Conservation (phyloP, 2,329 filamentous ascomycete species). For the Penicillium sp. region DNA sequence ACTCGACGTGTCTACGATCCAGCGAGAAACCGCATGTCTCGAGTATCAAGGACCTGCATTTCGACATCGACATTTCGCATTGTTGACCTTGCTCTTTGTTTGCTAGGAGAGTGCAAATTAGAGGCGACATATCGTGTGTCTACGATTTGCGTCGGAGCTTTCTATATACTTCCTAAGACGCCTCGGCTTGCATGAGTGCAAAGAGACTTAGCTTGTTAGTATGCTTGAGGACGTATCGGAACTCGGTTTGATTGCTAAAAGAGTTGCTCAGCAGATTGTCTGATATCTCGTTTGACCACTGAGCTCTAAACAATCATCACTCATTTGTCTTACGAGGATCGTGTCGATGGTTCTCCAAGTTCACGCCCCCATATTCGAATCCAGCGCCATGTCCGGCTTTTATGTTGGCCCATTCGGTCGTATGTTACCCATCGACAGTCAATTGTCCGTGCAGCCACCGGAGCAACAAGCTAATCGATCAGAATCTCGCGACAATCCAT, state of each 20-base stretch:
- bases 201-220: too few species aligned
- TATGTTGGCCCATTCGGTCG: constrained; percentile 39
- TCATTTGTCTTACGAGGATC: constrained; percentile 1
- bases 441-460: constrained; percentile 23
- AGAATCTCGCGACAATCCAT: constrained; percentile 31
- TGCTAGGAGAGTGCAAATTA: too few species aligned
- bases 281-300: too few species aligned
- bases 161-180: too few species aligned
- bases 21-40: constrained; percentile 16
- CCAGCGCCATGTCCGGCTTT: constrained; percentile 32
- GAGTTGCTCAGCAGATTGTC: too few species aligned
- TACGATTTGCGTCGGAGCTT: too few species aligned
- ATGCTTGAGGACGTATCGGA: too few species aligned
- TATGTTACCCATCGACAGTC: constrained; percentile 32
- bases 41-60: constrained; percentile 5
- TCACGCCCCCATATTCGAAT: constrained; percentile 7
- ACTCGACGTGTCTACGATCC: constrained; percentile 14
- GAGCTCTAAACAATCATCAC: neutral
- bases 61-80: too few species aligned
- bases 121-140: too few species aligned
- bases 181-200: too few species aligned
- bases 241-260: too few species aligned
- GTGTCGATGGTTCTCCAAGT: constrained; percentile 12
- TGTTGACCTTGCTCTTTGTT: too few species aligned
- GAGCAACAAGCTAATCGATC: constrained; percentile 29